Evolutionary conservation across 140 eudicot genomes (phyloP), one percentile per base, ranked within the genome.

Genomic region (Ambrosia hybrid): DNA sequence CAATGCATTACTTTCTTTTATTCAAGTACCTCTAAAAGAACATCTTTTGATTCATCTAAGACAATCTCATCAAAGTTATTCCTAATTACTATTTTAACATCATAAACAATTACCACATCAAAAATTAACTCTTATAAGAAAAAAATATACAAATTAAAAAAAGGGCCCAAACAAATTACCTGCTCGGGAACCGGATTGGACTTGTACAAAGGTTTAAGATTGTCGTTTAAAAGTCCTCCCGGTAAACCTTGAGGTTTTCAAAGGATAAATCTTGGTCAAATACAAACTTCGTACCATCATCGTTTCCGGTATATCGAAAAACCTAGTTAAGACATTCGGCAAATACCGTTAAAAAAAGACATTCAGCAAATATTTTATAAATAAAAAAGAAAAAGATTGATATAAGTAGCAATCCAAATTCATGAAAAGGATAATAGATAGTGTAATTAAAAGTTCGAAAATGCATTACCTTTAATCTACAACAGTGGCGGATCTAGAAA

Each of bases 11-110:
- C 13, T 30, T 6, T 11, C 26, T 21, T 21, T 21, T 55, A 12
- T n/a, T 14, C 64, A 59, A 53, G 67, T 83, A 94, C 97, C 99
- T 94, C 96, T 67, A 94, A 83, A 56, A 94, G 97, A 73, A 90
- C 99, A 76, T 94, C 99, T 79, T 90, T 94, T 3, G 99, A 94
- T 68, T 94, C 99, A 59, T 94, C 95, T 79, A 94, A 59, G 41
- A 94, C 99, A n/a, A 94, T 86, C 61, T 86, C 96, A 43, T 94
- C 97, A 51, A 94, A 90, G 82, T 90, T 94, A 64, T 94, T 76
- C 63, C 99, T 97, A 48, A 94, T 97, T 10, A 94, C 94, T 67
- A 90, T 81, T 78, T 94, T 94, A 73, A 94, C 99, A 67, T 90
- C 97, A 17, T 71, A 48, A 45, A 51, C 55, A 38, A 51, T 70